Evolutionary conservation across 495 filamentous ascomycete genomes (phyloP).

Genomic region (Chaetomidium leptoderma): DNA sequence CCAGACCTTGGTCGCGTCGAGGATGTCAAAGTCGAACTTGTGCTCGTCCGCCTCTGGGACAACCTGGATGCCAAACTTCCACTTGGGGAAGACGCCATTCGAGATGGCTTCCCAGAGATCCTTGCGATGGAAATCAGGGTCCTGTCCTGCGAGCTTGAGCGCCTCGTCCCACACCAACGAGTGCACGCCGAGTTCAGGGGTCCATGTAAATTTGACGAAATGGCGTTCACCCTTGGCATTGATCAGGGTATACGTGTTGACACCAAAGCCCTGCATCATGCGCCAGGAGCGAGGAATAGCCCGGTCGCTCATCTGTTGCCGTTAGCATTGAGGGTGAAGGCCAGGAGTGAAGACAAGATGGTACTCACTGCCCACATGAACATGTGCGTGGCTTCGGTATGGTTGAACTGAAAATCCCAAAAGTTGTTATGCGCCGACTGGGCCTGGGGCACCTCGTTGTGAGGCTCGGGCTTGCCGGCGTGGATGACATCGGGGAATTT

Average conservation of each 20-base stretch:
- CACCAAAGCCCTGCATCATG: constrained; percentile 92
- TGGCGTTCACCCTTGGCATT: constrained; percentile 66
- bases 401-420: constrained; percentile 60
- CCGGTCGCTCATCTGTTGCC: constrained; percentile 61
- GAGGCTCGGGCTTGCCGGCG: constrained; percentile 75
- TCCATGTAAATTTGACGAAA: constrained; percentile 83
- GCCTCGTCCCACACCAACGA: constrained; percentile 88
- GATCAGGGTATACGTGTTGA: constrained; percentile 73
- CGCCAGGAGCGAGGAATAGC: constrained; percentile 74
- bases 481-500: constrained; percentile 77
- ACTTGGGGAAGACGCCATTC: constrained; percentile 66
- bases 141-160: constrained; percentile 72
- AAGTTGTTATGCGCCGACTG: constrained; percentile 63
- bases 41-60: constrained; percentile 67
- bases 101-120: constrained; percentile 80
- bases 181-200: constrained; percentile 73
- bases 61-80: constrained; percentile 78
- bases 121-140: constrained; percentile 85
- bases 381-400: constrained; percentile 78
- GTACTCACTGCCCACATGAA: constrained; percentile 59
- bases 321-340: not conserved
- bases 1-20: constrained; percentile 92
- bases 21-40: constrained; percentile 85
- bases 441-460: constrained; percentile 61
- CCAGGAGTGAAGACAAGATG: not conserved